Evolutionary conservation across 164 flowering plant genomes (phyloP), one percentile per base, ranked within the genome.

Genomic region (Warburgia ugandensis): DNA sequence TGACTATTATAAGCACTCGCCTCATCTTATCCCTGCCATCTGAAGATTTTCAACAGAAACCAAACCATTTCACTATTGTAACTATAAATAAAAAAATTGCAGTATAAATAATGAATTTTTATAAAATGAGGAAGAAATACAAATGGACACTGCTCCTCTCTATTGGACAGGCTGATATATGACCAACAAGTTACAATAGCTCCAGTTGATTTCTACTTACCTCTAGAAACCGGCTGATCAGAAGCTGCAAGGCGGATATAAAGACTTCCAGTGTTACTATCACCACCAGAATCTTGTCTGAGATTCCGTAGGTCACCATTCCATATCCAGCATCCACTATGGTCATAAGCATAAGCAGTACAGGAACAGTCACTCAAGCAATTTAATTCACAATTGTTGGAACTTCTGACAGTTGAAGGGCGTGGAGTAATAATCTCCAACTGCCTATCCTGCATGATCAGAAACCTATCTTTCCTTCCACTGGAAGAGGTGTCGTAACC

Each of bases 181-280:
- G 8, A 33, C 13, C 37, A 6, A n/a, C 14, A n/a, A n/a, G 37
- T 10, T n/a, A 0, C 37, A 33, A 11, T n/a, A 10, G 37, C 10
- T 33, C 13, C 13, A 33, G 3, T 3, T 33, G n/a, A n/a, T n/a
- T n/a, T 33, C 14, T 33, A 33, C 14, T 10, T 38, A 6, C 17
- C 17, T 14, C 42, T 6, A 10, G 37, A 33, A 33, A 33, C 10
- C 13, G 10, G 13, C 3, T 11, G 47, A 14, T 27, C n/a, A 1
- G 19, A 28, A 23, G 32, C 32, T 28, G 31, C 49, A 27, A 45
- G 49, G 14, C 14, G 49, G 49, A 45, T 17, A 26, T 45, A 45
- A n/a, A 51, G 14, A 49, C 37, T 33, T 5, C 10, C 0, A 19
- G 23, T 13, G 10, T 29, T 16, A 2, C 16, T 26, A 6, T 16